Conservation (phyloP, 2,329 filamentous ascomycete species). For the Fragosphaeria purpurea region DNA sequence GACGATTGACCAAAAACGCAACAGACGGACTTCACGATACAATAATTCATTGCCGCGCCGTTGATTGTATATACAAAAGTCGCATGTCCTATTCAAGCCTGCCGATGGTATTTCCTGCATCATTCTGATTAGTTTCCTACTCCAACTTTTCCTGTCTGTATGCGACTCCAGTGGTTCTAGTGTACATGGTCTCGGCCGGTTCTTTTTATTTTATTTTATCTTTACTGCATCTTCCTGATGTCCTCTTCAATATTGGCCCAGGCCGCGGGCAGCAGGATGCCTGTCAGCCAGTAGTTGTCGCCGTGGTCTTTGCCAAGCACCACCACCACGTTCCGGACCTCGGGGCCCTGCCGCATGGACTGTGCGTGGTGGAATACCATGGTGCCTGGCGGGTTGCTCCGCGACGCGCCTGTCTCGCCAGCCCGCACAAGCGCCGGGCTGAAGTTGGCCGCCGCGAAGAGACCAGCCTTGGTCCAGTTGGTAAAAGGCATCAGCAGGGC, state of each 20-base stretch:
- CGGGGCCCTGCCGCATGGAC: slow-evolving; percentile 7
- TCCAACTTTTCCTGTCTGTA: too few species aligned
- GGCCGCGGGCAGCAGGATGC: slow-evolving; percentile 13
- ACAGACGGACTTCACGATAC: too few species aligned
- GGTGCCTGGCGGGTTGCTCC: slow-evolving; percentile 9
- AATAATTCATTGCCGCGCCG: too few species aligned
- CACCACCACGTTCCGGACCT: slow-evolving; percentile 13
- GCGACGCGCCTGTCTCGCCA: not conserved
- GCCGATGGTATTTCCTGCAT: too few species aligned
- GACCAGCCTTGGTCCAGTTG: slow-evolving; percentile 26
- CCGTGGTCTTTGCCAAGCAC: slow-evolving; percentile 17
- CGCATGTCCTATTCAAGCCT: too few species aligned
- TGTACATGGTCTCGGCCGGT: too few species aligned
- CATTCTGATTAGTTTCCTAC: too few species aligned
- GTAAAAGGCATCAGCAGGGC: slow-evolving; percentile 24
- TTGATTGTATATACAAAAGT: too few species aligned
- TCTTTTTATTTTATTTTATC: too few species aligned
- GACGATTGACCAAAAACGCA: too few species aligned
- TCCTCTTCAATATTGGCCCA: slow-evolving; percentile 15
- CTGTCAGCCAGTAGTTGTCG: slow-evolving; percentile 17
- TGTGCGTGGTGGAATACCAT: slow-evolving; percentile 15
- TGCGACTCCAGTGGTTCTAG: too few species aligned
- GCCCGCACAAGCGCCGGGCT: slow-evolving; percentile 17
- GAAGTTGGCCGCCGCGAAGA: slow-evolving; percentile 27
- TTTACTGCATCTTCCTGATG: not conserved